Percentiles rank a stretch among this genome's conserved stretches.
Conservation (phyloP, 768 basidiomycete species). For the Mycena venus region DNA sequence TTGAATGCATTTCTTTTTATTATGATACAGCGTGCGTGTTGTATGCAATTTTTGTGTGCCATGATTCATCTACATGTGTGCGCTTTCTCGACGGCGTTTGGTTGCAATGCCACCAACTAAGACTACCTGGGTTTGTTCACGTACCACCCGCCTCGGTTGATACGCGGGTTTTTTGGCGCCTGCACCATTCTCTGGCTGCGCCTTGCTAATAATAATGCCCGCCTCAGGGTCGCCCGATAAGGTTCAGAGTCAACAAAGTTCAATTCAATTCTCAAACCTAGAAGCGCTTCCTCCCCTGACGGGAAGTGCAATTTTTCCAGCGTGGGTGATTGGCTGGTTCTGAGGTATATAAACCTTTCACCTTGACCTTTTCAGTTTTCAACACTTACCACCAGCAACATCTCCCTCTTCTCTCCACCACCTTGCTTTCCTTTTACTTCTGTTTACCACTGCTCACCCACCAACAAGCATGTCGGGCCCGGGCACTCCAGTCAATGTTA, state of each 20-base stretch:
- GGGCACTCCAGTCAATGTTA: not conserved
- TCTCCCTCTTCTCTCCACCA: not conserved
- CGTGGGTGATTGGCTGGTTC: not conserved
- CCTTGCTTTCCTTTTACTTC: no score
- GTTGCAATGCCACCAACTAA: not conserved
- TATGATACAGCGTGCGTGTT: conserved; percentile 23
- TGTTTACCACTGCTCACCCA: not conserved
- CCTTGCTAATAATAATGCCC: not conserved
- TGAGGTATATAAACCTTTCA: conserved; percentile 14
- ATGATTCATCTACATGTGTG: not conserved
- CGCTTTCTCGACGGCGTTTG: not conserved
- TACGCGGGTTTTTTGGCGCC: no score
- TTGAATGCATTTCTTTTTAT: conserved; percentile 36
- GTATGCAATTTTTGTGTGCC: not conserved
- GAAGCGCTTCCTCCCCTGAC: not conserved
- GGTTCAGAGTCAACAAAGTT: not conserved
- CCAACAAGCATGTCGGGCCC: not conserved
- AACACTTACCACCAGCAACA: not conserved
- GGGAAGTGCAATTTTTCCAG: not conserved
- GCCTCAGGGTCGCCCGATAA: not conserved
- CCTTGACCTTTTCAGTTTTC: not conserved
- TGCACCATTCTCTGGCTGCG: not conserved
- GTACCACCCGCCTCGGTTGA: no score
- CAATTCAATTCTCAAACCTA: not conserved
- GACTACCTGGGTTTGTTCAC: no score